Percentiles rank a stretch among this genome's conserved stretches.
phyloP scores from a whole-genome alignment of 2,329 filamentous ascomycete species.

The Onygena corvina region DNA sequence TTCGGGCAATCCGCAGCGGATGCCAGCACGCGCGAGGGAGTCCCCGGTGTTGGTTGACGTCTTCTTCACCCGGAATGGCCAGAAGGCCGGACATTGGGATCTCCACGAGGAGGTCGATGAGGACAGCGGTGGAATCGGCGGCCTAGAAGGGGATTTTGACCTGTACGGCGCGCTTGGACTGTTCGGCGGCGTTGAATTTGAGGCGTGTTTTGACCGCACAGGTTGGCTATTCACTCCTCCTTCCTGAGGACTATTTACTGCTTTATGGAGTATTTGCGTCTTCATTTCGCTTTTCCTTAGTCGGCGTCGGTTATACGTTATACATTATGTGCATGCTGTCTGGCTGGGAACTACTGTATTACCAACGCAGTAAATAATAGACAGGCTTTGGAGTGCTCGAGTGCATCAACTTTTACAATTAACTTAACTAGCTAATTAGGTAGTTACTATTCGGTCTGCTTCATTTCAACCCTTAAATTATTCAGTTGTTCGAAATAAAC shows the following conservation, averaged over 20 bases:
- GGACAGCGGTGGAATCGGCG: constrained; percentile 47
- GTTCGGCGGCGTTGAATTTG: constrained; percentile 51
- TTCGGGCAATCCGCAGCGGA: neutral
- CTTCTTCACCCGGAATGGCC: constrained; percentile 50
- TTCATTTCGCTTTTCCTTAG: neutral
- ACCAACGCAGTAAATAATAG: too few relatives aligned
- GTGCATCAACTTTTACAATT: too few relatives aligned
- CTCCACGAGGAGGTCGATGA: constrained; percentile 48
- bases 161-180: constrained; percentile 49
- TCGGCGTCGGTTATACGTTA: too few relatives aligned
- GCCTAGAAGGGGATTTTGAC: constrained; percentile 58
- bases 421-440: too few relatives aligned
- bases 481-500: too few relatives aligned
- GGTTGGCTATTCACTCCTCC: constrained; percentile 36
- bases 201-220: constrained; percentile 40
- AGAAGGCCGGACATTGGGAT: constrained; percentile 43
- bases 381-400: too few relatives aligned
- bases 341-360: too few relatives aligned
- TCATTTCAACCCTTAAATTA: too few relatives aligned
- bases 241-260: too few relatives aligned
- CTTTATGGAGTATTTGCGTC: too few relatives aligned
- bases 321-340: too few relatives aligned
- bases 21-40: constrained; percentile 8
- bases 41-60: constrained; percentile 34
- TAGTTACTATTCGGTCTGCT: too few relatives aligned